Evolutionary conservation across 2,329 filamentous ascomycete species (phyloP).

Genomic region (Penicillium sp.): DNA sequence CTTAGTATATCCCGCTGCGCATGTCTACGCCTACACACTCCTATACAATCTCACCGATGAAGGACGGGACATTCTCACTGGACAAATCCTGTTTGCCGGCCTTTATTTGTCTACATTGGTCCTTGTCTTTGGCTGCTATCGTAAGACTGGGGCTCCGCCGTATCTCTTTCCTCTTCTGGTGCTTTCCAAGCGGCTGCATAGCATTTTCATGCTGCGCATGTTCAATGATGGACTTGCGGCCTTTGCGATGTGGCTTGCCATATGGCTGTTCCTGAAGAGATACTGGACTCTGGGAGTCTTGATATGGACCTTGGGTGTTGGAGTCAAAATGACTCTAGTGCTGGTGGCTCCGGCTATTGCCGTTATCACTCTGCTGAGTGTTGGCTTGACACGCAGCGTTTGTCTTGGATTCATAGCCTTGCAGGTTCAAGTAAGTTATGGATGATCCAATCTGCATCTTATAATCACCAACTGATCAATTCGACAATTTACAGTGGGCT

Average conservation of each 20-base stretch:
- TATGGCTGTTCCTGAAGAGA: conserved; percentile 73
- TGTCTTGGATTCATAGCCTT: conserved; percentile 69
- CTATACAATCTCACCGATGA: conserved; percentile 76
- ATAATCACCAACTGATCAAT: background rate
- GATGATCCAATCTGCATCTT: background rate
- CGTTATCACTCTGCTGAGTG: conserved; percentile 70
- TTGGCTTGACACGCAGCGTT: conserved; percentile 66
- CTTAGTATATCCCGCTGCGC: conserved; percentile 89
- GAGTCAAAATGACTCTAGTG: conserved; percentile 93
- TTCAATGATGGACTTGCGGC: conserved; percentile 96
- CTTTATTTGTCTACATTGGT: conserved; percentile 76
- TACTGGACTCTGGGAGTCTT: conserved; percentile 72
- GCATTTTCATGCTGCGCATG: conserved; percentile 84
- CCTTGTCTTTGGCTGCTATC: conserved; percentile 79
- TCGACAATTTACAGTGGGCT: conserved; percentile 42
- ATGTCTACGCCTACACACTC: conserved; percentile 85
- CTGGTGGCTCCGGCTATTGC: conserved; percentile 80
- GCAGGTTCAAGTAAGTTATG: conserved; percentile 66
- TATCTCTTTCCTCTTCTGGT: conserved; percentile 85
- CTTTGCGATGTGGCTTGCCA: conserved; percentile 78
- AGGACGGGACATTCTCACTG: conserved; percentile 72
- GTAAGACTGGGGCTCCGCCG: conserved; percentile 58
- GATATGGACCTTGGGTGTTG: conserved; percentile 74
- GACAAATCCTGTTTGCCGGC: conserved; percentile 79
- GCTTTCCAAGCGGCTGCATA: conserved; percentile 88